Conservation (phyloP, 1,139 yeast species). For the Yamadazyma membranifaciens region DNA sequence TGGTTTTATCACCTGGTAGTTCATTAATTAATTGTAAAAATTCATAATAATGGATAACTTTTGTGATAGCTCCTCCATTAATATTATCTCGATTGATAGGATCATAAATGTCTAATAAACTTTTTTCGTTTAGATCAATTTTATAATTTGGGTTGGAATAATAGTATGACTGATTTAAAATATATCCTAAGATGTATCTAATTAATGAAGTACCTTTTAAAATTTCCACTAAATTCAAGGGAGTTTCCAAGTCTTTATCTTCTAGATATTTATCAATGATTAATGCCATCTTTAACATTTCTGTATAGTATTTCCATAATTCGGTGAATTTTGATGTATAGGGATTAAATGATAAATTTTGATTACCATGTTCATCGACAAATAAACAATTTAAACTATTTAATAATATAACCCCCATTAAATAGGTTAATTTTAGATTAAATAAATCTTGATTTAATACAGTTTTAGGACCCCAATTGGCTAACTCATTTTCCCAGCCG, state of each 20-base stretch:
- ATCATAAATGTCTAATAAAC: slow-evolving; percentile 45
- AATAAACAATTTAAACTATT: slow-evolving; percentile 54
- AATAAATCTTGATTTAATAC: slow-evolving; percentile 27
- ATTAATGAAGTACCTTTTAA: slow-evolving; percentile 65
- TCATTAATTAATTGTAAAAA: slow-evolving; percentile 7
- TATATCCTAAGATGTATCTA: slow-evolving; percentile 58
- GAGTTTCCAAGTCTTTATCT: slow-evolving; percentile 41
- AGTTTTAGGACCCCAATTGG: slow-evolving; percentile 53
- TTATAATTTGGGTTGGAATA: slow-evolving; percentile 6
- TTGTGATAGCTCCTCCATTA: slow-evolving; percentile 47
- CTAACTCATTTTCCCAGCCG: slow-evolving; percentile 39
- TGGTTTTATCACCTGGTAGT: slow-evolving; percentile 5
- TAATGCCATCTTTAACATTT: slow-evolving; percentile 53
- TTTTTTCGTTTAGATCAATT: slow-evolving; percentile 8
- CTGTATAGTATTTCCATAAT: slow-evolving; percentile 65
- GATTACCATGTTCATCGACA: slow-evolving; percentile 23
- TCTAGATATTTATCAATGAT: slow-evolving; percentile 65
- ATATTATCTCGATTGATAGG: slow-evolving; percentile 60
- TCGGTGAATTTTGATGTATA: slow-evolving; percentile 54
- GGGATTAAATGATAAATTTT: slow-evolving; percentile 54
- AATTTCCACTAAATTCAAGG: slow-evolving; percentile 48
- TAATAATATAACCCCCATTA: slow-evolving; percentile 42
- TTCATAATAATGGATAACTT: slow-evolving; percentile 9
- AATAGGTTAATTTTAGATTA: slow-evolving; percentile 31
- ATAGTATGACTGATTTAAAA: slow-evolving; percentile 36